Evolutionary conservation across 1,284 basidiomycete genomes (phyloP).

Genomic region (Cutaneotrichosporon spelunceum): DNA sequence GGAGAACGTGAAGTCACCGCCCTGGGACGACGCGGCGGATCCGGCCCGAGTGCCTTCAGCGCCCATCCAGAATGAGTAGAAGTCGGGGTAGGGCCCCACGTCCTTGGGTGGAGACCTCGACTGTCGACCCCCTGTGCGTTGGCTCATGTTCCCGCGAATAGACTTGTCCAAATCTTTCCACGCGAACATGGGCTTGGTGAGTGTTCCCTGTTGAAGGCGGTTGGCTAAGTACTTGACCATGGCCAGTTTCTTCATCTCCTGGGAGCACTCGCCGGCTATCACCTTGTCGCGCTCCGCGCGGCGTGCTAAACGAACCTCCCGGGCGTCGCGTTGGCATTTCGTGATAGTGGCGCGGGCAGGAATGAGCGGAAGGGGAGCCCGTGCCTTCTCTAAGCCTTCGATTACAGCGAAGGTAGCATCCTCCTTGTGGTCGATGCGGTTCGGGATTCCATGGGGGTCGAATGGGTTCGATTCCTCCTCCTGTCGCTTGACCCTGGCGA

Average conservation of each 20-base stretch:
- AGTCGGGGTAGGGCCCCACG: background rate
- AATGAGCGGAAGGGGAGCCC: background rate
- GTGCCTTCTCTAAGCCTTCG: background rate
- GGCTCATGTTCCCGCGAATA: background rate
- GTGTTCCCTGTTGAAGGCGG: background rate
- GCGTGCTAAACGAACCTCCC: background rate
- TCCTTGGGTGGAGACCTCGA: background rate
- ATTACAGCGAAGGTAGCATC: background rate
- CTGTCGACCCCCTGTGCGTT: background rate
- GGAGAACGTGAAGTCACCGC: background rate
- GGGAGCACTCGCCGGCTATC: background rate
- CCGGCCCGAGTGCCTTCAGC: background rate
- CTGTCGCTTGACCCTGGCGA: background rate
- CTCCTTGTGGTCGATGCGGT: background rate
- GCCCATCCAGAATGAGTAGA: background rate
- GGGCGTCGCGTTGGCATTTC: background rate
- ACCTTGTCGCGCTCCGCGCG: background rate
- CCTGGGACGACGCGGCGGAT: background rate
- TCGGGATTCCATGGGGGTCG: background rate
- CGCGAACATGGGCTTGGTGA: background rate
- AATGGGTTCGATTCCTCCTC: background rate
- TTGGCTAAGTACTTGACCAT: conserved; percentile 1
- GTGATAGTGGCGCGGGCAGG: background rate
- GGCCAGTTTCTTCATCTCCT: background rate
- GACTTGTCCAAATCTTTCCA: background rate